Evolutionary conservation across 306 rosid species (phyloP), one percentile per base, ranked within the genome.

Genomic region (Rubus idaeus): DNA sequence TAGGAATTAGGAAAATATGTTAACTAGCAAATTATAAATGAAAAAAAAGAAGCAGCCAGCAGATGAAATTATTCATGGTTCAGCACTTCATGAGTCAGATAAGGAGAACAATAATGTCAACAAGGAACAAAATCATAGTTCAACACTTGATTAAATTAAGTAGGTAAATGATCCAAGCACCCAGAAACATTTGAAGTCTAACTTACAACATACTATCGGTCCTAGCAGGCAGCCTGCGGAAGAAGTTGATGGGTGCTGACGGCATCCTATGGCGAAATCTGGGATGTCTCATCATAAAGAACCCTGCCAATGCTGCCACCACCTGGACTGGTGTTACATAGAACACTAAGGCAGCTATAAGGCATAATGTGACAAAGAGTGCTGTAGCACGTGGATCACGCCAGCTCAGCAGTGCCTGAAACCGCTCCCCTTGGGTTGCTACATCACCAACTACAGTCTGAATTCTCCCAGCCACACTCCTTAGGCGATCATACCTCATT

Each of bases 361-460:
- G 85, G 75, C 91, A 87, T 40, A 81, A 73, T 8, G 79, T 81
- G 20, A 87, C 72, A 16, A 83, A 85, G 30, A 87, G 78, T 52
- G 87, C 86, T 0, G 91, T 80, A 10, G 91, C 89, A 3, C 86
- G 83, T 0, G 89, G 91, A 45, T 87, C 86, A 13, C 87, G 74
- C 87, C 91, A 87, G 61, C 89, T 85, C 44, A 83, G 37, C 63
- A 85, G 57, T 16, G 87, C 80, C 12, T 78, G 89, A 58, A 80
- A 49, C 64, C 91, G 73, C 81, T 87, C 91, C 61, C 89, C 91
- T 26, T 85, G 89, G 1, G 91, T 78, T 4, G 91, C 91, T 49
- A 87, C 53, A 75, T 87, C 91, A 46, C 91, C 91, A 18, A 85
- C 86, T 41, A 85, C 79, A 0, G 89, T 83, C 46, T 87, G 89